These are phyloP conservation scores for Neocallimastix lanati DNA, from an alignment of 192 early-diverging fungal species.

Conservation along the genomic window DNA sequence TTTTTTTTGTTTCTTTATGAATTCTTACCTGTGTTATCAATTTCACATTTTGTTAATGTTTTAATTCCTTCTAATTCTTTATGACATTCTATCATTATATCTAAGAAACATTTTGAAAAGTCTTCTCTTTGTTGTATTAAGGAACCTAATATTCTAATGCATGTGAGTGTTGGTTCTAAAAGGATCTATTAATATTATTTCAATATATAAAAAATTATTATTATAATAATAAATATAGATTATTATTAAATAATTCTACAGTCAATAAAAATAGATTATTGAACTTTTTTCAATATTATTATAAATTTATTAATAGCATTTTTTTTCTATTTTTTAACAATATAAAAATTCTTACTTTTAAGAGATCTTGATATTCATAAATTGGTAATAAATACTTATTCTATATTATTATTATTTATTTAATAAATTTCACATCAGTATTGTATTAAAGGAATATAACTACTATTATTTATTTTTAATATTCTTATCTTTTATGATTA, in stretches of 20 bases:
- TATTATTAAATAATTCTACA: too few relatives aligned
- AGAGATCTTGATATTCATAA: background rate
- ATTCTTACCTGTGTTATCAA: constrained; percentile 10
- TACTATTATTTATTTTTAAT: background rate
- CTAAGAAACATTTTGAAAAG: constrained; percentile 17
- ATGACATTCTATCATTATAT: constrained; percentile 10
- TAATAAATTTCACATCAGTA: too few relatives aligned
- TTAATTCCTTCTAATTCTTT: constrained; percentile 13
- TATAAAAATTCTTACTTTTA: too few relatives aligned
- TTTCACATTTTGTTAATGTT: constrained; percentile 11
- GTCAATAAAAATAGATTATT: too few relatives aligned
- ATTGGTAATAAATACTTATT: background rate
- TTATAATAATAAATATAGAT: too few relatives aligned
- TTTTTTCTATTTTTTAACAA: too few relatives aligned
- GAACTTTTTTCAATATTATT: too few relatives aligned
- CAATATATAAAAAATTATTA: too few relatives aligned
- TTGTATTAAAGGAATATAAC: too few relatives aligned
- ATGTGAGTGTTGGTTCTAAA: constrained; percentile 15
- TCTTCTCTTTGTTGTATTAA: constrained; percentile 11
- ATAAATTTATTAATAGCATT: too few relatives aligned
- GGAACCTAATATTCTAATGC: constrained; percentile 12
- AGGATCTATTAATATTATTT: constrained; percentile 6
- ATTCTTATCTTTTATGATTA: too few relatives aligned
- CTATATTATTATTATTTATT: background rate
- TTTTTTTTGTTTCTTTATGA: constrained; percentile 1